Base-by-base conservation (phyloP, 768 basidiomycete species). In the Russula olivacea region DNA sequence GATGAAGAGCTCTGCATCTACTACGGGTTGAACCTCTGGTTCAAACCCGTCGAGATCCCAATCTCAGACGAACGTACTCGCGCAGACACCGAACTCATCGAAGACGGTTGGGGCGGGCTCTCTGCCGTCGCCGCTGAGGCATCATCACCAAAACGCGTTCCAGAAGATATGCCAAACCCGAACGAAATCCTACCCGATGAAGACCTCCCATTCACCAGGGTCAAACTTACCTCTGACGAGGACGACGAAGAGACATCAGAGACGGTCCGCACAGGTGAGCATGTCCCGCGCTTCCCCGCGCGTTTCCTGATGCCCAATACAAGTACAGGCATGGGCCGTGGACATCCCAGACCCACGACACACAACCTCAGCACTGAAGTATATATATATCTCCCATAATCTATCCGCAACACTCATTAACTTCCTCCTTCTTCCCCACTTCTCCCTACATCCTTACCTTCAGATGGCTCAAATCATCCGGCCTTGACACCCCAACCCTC, bases 1-100 rank as follows among this genome's bases (percentile, higher is more conserved):
- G 84, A 79, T 32, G 89, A 93, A 68, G 91, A 94, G 71, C 78
- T 92, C 14, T 89, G 85, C 69, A 91, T 93, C 63, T 89, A 82
- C 70, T 89, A 91, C 69, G 88, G 85, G 3, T 82, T 82, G 62
- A 81, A 80, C 23, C 77, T 87, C 5, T 86, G 85, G 86, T 87
- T 86, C 65, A 70, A 79, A n/a, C 78, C 78, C 10, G 69, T 75
- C n/a, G 78, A 71, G 43, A n/a, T n/a, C 15, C 17, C 14, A 21
- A 54, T 52, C 3, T n/a, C 19, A 38, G 48, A 30, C 41, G n/a
- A 25, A 21, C 17, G 1, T 41, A 50, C 30, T 32, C 34, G 15
- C 23, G 23, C 23, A 7, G 25, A 47, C n/a, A 28, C 50, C 15
- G 58, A 65, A 15, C 66, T 61, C 52, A 23, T 34, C 32, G 78